Percentiles rank a stretch among this genome's conserved stretches.
phyloP scores from a whole-genome alignment of 352 stramenopile species.

The Aphanomyces euteiches region DNA sequence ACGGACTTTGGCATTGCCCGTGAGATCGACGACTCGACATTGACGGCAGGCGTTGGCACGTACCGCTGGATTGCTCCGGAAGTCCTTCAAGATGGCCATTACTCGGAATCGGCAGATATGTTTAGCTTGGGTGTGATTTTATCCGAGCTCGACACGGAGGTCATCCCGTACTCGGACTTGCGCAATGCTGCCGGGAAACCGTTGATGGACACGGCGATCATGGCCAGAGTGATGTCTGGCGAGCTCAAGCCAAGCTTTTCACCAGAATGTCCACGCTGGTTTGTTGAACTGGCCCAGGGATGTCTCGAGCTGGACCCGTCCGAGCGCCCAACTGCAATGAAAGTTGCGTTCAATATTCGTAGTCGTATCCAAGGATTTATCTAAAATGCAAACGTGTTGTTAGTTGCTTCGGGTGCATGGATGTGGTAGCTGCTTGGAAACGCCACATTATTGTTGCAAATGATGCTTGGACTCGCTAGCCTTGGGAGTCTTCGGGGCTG shows the following conservation, averaged over 20 bases:
- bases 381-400: background rate
- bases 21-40: conserved; percentile 54
- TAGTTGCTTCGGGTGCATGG: too few relatives aligned
- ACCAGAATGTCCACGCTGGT: conserved; percentile 14
- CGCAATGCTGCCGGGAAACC: conserved; percentile 14
- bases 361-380: background rate
- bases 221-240: conserved; percentile 26
- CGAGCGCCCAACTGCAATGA: conserved; percentile 20
- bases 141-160: conserved; percentile 57
- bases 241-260: conserved; percentile 15
- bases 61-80: conserved; percentile 54
- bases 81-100: conserved; percentile 56
- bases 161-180: conserved; percentile 26
- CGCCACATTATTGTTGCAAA: too few relatives aligned
- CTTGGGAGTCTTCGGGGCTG: too few relatives aligned
- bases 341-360: conserved; percentile 11
- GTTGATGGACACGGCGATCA: conserved; percentile 29
- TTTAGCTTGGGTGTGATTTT: conserved; percentile 72
- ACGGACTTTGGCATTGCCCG: conserved; percentile 69
- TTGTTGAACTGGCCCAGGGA: conserved; percentile 5
- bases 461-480: too few relatives aligned
- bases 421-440: too few relatives aligned
- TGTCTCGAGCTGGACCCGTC: background rate
- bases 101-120: conserved; percentile 53
- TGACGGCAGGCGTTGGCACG: conserved; percentile 58